Percentiles rank a stretch among this genome's conserved stretches.
phyloP scores from a whole-genome alignment of 2,329 filamentous ascomycete species.

The Harringtonia lauricola region DNA sequence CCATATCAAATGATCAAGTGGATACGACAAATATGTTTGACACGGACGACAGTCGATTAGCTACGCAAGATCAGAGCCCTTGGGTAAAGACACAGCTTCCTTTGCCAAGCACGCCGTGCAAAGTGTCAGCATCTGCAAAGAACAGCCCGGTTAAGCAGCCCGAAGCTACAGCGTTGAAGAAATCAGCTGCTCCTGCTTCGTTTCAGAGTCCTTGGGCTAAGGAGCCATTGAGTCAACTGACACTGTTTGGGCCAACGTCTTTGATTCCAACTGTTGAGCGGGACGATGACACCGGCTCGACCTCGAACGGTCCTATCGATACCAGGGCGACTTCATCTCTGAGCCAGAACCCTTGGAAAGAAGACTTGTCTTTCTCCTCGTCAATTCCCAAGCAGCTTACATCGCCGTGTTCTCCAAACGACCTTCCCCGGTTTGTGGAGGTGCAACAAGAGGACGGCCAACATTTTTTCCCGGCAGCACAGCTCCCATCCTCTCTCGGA shows the following conservation, averaged over 20 bases:
- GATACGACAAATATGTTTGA: no score
- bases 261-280: neutral
- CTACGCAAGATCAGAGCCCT: constrained; percentile 13
- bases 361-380: neutral
- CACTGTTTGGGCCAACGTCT: neutral
- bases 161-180: no score
- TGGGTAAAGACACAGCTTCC: constrained; percentile 2
- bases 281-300: neutral
- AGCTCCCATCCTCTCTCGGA: constrained; percentile 1
- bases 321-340: neutral
- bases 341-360: constrained; percentile 10
- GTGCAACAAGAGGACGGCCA: neutral
- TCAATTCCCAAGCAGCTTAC: constrained; percentile 1
- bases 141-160: no score
- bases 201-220: constrained; percentile 5
- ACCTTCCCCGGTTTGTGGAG: neutral
- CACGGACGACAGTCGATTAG: constrained; percentile 1
- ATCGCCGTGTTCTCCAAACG: constrained; percentile 4
- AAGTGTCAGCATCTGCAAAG: neutral
- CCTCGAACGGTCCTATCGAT: no score
- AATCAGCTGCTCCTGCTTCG: no score
- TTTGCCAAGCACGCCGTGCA: neutral
- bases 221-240: neutral
- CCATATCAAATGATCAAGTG: neutral
- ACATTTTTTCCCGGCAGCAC: neutral